A percentile compares a stretch with the other conserved stretches of the same genome.
Evolutionary conservation across 768 basidiomycete genomes (phyloP).

Genomic region (Mycena filopes): DNA sequence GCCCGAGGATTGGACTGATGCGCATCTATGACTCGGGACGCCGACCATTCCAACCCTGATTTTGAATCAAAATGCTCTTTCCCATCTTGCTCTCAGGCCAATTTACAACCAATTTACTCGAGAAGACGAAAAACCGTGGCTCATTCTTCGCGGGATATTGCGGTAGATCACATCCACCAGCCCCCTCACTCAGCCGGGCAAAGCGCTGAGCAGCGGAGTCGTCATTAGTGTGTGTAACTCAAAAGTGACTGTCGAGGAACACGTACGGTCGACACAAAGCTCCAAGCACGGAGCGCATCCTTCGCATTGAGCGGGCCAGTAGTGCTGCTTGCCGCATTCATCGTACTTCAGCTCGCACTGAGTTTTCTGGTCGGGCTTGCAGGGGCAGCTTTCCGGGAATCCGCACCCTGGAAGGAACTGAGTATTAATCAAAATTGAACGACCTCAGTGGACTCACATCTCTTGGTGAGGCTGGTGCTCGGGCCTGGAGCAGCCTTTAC

Average conservation of each 20-base stretch:
- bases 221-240: not conserved
- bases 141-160: no score
- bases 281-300: constrained; percentile 8
- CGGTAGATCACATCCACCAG: no score
- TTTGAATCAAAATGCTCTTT: no score
- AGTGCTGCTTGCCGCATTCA: not conserved
- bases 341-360: not conserved
- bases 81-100: no score
- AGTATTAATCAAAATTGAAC: not conserved
- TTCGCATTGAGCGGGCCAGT: constrained; percentile 10
- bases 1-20: no score
- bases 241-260: not conserved
- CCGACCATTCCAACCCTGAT: no score
- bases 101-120: no score
- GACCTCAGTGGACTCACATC: not conserved
- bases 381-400: not conserved
- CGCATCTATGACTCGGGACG: no score
- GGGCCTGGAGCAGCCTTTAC: constrained; percentile 1
- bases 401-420: not conserved
- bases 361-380: not conserved
- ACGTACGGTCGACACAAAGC: constrained; percentile 15
- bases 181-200: not conserved
- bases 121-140: no score
- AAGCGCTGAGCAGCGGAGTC: not conserved
- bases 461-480: constrained; percentile 4